Evolutionary conservation across 306 rosid species (phyloP), one percentile per base, ranked within the genome.

Genomic region (Gastrolobium bilobum): DNA sequence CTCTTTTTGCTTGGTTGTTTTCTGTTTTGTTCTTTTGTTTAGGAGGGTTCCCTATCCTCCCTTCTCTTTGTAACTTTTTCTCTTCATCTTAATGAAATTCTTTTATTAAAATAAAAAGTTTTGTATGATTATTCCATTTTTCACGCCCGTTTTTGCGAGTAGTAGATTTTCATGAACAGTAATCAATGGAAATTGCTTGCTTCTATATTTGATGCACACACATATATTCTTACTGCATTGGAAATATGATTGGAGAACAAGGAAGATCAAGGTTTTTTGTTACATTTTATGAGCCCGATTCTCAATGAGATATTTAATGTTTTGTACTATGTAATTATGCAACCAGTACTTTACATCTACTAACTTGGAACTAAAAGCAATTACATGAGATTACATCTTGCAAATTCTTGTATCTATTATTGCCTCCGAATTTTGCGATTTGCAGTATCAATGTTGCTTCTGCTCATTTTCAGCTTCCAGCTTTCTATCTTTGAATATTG

Each of bases 321-420:
- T 40, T 53, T 54, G 38, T 26, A n/a, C 29, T 42, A 50, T 72
- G 40, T 40, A 42, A n/a, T 26, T 33, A 57, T 56, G 44, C 39
- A 56, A 56, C 14, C 77, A 39, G 53, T 68, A 31, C 34, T 35
- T 50, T 70, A 51, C 34, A 50, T 70, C 14, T 6, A 10, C 51
- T 15, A 43, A 30, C 42, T 42, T 52, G 51, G 20, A 73, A 58
- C 15, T 43, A 44, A 29, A 73, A 57, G 7, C 29, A 71, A 15
- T 69, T 69, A 34, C 56, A 13, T 10, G 51, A 37, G 65, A 6
- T 26, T 67, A 40, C 2, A 48, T 58, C 58, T 37, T 57, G 71
- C 37, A 54, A 82, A 42, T 52, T 82, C 52, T 59, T 68, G 33
- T 15, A 57, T 30, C 43, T 42, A 74, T 46, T 43, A 48, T 10